Evolutionary conservation across 805 yeast species (phyloP), one percentile per base, ranked within the genome.

Genomic region (Torulaspora gathmanii): DNA sequence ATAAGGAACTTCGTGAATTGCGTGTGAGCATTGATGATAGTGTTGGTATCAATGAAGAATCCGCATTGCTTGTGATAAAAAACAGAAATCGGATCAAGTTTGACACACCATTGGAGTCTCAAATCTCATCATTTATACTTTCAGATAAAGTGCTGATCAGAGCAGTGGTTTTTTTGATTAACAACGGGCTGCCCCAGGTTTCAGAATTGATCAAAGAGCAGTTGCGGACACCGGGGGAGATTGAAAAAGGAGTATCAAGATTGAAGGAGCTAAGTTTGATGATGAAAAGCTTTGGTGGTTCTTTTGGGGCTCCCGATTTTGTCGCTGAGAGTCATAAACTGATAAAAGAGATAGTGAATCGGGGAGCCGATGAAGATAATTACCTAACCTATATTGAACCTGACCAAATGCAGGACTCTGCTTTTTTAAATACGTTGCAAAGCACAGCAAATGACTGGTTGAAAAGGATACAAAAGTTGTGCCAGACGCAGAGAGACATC

Each of bases 401-500:
- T 1, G 63, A 61, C 0, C 53, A 72, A 4, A 53, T 78, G 0
- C 52, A 65, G 1, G 88, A 86, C 53, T 63, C 84, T 0, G 55
- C 62, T 0, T 74, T 82, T 46, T 67, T 90, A 35, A 90, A 90
- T 55, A 71, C 71, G 37, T 64, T 88, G n/a, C 95, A 93, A 43
- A 63, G 72, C 3, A 71, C 72, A 2, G 95, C 82, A 8, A 86
- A 86, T 54, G 68, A 69, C 2, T 90, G 97, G 97, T 78, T 82
- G 13, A 77, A 72, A 49, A 75, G 77, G 27, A 75, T 82, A 11
- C 82, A 80, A 49, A 62, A 71, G 1, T 68, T 87, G 5, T 77
- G 44, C 12, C 10, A 27, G 1, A 35, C 51, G 16, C 49, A 88
- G 0, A 68, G 69, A 19, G 75, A 75, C 22, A 78, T 84, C 0